Evolutionary conservation across 257 asterid genomes (phyloP).

Genomic region (Scutellaria minor): DNA sequence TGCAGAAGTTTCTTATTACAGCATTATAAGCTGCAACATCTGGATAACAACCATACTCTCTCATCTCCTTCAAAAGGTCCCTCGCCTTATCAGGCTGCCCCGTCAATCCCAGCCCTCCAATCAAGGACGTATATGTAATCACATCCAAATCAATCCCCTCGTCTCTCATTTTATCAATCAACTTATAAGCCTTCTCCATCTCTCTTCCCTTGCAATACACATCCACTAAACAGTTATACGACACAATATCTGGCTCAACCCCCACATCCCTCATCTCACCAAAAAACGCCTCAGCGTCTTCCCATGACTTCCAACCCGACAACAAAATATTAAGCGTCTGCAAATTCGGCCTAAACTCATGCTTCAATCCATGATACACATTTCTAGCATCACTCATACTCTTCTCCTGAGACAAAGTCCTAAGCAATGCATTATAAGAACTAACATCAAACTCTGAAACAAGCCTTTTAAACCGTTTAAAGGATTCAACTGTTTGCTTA

Average conservation of each 20-base stretch:
- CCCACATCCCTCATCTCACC: conserved; percentile 75
- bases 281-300: conserved; percentile 77
- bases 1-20: conserved; percentile 80
- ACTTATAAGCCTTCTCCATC: conserved; percentile 60
- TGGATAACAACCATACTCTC: conserved; percentile 80
- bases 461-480: conserved; percentile 62
- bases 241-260: conserved; percentile 77
- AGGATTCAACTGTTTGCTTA: conserved; percentile 74
- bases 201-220: conserved; percentile 86
- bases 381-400: conserved; percentile 89
- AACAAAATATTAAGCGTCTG: conserved; percentile 79
- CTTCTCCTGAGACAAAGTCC: conserved; percentile 91
- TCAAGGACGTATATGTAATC: conserved; percentile 78
- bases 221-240: conserved; percentile 87
- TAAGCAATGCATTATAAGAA: conserved; percentile 74
- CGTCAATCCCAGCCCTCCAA: conserved; percentile 84
- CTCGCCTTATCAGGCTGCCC: conserved; percentile 97
- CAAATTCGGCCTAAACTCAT: conserved; percentile 74
- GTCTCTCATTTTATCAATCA: conserved; percentile 70
- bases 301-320: conserved; percentile 83
- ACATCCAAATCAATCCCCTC: conserved; percentile 76
- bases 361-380: conserved; percentile 72
- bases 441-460: conserved; percentile 62
- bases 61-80: conserved; percentile 86
- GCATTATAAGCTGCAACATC: conserved; percentile 96